Conservation (phyloP, 1,284 basidiomycete genomes). For the Tremellales sp. region DNA sequence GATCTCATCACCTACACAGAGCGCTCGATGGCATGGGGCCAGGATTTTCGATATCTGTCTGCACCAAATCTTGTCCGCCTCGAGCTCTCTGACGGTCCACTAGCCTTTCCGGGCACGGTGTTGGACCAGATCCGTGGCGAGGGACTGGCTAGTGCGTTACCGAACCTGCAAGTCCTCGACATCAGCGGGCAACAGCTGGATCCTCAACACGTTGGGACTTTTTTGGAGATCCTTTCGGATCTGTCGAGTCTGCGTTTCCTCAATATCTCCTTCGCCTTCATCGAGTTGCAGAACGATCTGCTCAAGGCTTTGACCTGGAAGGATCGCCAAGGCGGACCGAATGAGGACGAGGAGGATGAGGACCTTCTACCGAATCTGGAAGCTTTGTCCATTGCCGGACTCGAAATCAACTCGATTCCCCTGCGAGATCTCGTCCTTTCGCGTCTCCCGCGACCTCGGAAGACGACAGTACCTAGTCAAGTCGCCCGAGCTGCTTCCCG, state of each 20-base stretch:
- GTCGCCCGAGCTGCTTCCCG: neutral
- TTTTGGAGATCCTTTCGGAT: too few relatives aligned
- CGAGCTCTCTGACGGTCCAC: conserved; percentile 2
- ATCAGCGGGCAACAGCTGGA: conserved; percentile 12
- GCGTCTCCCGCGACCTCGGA: conserved; percentile 6
- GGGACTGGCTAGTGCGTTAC: conserved; percentile 9
- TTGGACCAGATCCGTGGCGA: conserved; percentile 8
- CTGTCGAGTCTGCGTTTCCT: conserved; percentile 25
- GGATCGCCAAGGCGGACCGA: neutral
- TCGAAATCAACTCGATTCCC: conserved; percentile 19
- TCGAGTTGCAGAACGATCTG: conserved; percentile 18
- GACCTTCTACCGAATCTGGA: conserved; percentile 25
- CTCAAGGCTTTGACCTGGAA: neutral
- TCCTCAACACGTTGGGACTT: conserved; percentile 8
- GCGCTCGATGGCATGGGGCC: neutral
- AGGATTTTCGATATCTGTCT: neutral
- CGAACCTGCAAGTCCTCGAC: conserved; percentile 23
- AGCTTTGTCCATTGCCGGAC: conserved; percentile 26
- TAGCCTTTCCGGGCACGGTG: neutral
- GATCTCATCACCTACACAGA: too few relatives aligned
- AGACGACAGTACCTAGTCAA: neutral
- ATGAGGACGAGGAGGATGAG: conserved; percentile 4
- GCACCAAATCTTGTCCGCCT: conserved; percentile 13
- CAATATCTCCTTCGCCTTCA: conserved; percentile 26
- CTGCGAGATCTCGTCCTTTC: conserved; percentile 18